Conservation (phyloP, 345 rosid species). For the Salix dunnii region DNA sequence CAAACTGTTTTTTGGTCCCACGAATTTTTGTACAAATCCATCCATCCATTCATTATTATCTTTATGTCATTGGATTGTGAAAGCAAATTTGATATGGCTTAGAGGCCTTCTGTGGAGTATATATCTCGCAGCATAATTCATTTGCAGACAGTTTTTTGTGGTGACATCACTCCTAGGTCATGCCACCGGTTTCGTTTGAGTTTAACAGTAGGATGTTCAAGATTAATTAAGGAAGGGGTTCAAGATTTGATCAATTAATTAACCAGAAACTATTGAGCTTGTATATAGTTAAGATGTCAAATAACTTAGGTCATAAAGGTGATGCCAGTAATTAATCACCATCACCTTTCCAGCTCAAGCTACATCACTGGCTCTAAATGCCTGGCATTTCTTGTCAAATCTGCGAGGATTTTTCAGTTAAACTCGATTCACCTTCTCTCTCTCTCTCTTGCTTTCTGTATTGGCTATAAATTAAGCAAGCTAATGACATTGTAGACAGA, state of each 20-base stretch:
- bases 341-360: not conserved
- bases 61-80: not conserved
- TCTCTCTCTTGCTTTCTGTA: not conserved
- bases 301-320: not conserved
- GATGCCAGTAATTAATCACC: not conserved
- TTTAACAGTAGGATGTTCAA: not conserved
- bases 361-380: not conserved
- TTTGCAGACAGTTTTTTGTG: not conserved
- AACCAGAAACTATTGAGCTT: not conserved
- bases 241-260: not conserved
- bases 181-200: not conserved
- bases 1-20: not conserved
- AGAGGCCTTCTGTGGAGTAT: not conserved
- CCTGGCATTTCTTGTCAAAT: not conserved
- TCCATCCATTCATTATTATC: too few relatives aligned
- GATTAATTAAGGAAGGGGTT: not conserved
- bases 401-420: not conserved
- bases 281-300: not conserved
- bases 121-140: not conserved
- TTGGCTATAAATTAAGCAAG: not conserved
- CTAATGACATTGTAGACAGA: not conserved
- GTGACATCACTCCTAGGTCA: not conserved
- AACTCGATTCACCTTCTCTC: not conserved
- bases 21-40: not conserved
- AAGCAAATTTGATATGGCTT: not conserved